phyloP scores from a whole-genome alignment of 768 basidiomycete species.

The Tulasnella sp. region DNA sequence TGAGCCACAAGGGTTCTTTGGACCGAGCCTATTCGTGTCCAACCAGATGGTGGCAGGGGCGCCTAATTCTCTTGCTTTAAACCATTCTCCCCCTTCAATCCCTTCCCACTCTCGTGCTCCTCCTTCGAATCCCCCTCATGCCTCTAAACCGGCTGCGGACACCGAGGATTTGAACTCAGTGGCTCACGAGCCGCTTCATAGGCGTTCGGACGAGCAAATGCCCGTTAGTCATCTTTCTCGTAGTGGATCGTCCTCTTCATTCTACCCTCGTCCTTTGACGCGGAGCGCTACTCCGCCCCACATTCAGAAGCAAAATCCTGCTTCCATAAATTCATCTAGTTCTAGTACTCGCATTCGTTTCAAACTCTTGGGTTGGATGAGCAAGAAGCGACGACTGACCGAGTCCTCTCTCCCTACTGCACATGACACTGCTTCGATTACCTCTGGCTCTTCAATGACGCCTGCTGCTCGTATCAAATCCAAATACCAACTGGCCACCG shows the following conservation, averaged over 20 bases:
- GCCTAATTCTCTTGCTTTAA: neutral
- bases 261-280: conserved; percentile 17
- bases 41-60: neutral
- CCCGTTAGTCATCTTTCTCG: conserved; percentile 12
- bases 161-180: neutral
- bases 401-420: conserved; percentile 8
- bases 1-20: conserved; percentile 14
- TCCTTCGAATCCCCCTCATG: neutral
- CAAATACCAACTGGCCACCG: conserved; percentile 12
- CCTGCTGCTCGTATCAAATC: conserved; percentile 20
- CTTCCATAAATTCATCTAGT: neutral
- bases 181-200: neutral
- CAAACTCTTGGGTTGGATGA: conserved; percentile 13
- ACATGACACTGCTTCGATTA: neutral
- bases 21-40: conserved; percentile 4
- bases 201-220: neutral
- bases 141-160: neutral
- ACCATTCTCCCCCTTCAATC: neutral
- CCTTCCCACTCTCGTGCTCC: neutral
- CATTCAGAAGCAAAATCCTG: neutral
- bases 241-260: conserved; percentile 15
- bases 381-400: conserved; percentile 16
- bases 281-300: conserved; percentile 3
- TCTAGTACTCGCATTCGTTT: conserved; percentile 15
- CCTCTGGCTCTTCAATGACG: neutral